phyloP scores from a whole-genome alignment of 257 asterid species.

The Fraxinus quadrangulata region DNA sequence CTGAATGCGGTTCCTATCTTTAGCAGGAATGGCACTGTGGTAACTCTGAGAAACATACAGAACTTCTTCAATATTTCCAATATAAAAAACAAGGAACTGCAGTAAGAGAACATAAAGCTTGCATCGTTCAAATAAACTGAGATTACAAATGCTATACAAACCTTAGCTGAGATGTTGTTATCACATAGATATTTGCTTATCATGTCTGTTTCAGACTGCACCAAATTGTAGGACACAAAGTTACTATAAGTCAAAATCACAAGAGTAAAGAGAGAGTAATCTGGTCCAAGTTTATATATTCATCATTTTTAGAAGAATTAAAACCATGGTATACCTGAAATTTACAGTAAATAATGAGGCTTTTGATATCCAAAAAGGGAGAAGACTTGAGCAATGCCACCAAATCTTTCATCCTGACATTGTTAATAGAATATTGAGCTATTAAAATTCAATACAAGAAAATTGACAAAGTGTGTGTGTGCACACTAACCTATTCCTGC shows the following conservation, averaged over 20 bases:
- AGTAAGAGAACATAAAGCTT: conserved; percentile 25
- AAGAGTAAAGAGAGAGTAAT: conserved; percentile 5
- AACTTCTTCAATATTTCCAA: conserved; percentile 11
- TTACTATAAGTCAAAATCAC: conserved; percentile 19
- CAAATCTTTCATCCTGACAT: conserved; percentile 74
- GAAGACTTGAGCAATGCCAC: conserved; percentile 68
- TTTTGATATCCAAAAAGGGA: conserved; percentile 67
- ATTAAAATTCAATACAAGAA: conserved; percentile 20
- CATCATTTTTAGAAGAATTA: conserved; percentile 13
- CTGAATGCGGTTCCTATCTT: conserved; percentile 76
- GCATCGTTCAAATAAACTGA: conserved; percentile 28
- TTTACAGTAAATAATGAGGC: conserved; percentile 93
- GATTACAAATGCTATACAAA: conserved; percentile 41
- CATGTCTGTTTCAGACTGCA: conserved; percentile 85
- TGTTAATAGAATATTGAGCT: conserved; percentile 18
- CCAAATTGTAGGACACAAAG: conserved; percentile 27
- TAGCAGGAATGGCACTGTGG: conserved; percentile 87
- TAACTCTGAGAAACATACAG: conserved; percentile 63
- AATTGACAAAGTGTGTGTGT: conserved; percentile 21
- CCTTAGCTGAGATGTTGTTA: conserved; percentile 81
- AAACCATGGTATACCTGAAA: conserved; percentile 63
- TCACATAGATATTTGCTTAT: conserved; percentile 86
- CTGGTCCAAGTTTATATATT: conserved; percentile 16
- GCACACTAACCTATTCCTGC: conserved; percentile 60
- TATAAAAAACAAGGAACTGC: conserved; percentile 23